Evolutionary conservation across 129 eudicot species (phyloP), one percentile per base, ranked within the genome.

Genomic region (Centella asiatica): DNA sequence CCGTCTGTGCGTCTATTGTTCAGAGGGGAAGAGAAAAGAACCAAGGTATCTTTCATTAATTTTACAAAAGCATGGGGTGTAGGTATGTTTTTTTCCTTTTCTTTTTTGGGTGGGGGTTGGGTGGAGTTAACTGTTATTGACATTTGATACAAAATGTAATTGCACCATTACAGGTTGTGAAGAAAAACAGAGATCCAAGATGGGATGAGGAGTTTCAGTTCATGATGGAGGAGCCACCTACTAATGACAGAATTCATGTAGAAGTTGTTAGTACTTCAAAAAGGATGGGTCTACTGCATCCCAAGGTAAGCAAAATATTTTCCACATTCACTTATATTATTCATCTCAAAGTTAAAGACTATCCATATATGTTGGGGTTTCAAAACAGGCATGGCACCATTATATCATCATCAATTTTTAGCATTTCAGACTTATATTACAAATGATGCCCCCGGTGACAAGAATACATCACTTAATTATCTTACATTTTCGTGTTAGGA

Each of bases 191-290:
- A 56, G 94, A 84, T 82, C 97, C 97, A 29, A 79, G 95, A 76
- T 90, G 94, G 94, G 88, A 79, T 13, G 95, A 90, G 74, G 94
- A 90, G 80, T 90, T 83, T 44, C 79, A 81, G 34, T 90, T 83
- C 68, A 79, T 70, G 78, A 68, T 90, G 77, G 94, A 83, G 44
- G 97, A 90, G 68, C 95, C 97, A 19, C 97, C 97, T 0, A 71
- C 74, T 7, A 76, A 80, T 28, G 95, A 90, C 48, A 84, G 75
- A 71, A 56, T 90, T 31, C 95, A 90, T 75, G 73, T 86, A 31
- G 94, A 90, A 75, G 94, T 90, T 12, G 73, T 83, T 46, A 90
- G 97, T 69, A 78, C 76, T 51, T 83, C 97, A 6, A 74, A 72
- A 40, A 73, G 97, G 53, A 86, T 86, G 78, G 95, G 83, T 33